Evolutionary conservation across 2,329 filamentous ascomycete species (phyloP), one percentile per base, ranked within the genome.

Genomic region (Claviceps spartinae): DNA sequence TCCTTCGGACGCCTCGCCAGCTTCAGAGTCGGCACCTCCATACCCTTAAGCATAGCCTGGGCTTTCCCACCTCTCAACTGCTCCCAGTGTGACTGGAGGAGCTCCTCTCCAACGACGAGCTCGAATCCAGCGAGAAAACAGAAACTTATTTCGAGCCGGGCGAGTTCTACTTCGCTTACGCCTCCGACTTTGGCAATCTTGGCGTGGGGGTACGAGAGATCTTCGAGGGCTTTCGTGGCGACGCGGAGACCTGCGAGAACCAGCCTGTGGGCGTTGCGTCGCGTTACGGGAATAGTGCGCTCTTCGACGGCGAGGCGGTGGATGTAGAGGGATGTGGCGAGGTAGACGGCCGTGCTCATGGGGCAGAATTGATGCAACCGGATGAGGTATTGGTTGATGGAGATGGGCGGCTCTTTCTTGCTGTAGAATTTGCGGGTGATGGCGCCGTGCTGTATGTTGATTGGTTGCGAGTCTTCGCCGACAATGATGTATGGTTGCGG

Each of bases 351-450:
- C 0, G 90, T 89, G 56, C 87, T 94, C 79, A 95, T 89, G 3
- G 93, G 90, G 62, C 91, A 97, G 70, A 86, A 96, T 53, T 81
- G 81, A 69, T 97, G 90, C 54, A 97, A 79, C 16, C 91, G 86
- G 61, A 83, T 74, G 24, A 97, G 78, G 63, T 97, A 98, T 57
- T 93, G 85, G 62, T 85, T 80, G 47, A 96, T 76, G 38, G 82
- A 77, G 58, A 97, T 91, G 11, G 86, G 83, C 20, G 93, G 91
- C 16, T 88, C 82, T 49, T 82, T 80, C 65, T 93, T 95, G 57
- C 86, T 91, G 72, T 93, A 94, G 69, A 98, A 98, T 62, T 93
- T 93, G 59, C 89, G 82, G 18, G 88, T 88, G 57, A 97, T 88
- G 57, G 88, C 85, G 56, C 82, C 83, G 63, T 93, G 86, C 65